Evolutionary conservation across 106 monocot species (phyloP), one percentile per base, ranked within the genome.

Genomic region (Allium fistulosum): DNA sequence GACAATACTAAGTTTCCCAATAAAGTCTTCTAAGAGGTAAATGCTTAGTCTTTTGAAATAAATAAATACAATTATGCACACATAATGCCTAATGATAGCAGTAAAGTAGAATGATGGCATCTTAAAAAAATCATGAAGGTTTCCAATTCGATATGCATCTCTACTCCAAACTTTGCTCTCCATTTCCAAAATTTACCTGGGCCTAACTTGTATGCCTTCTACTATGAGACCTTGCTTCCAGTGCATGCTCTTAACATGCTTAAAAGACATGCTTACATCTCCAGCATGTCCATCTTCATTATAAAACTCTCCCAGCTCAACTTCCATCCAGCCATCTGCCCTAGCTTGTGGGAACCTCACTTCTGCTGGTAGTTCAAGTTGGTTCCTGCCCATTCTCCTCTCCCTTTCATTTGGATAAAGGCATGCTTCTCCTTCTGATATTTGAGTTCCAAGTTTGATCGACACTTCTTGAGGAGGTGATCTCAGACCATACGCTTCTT

Each of bases 261-360:
- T 49, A 11, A 80, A 55, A 15, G 50, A 62, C 53, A 81, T 65
- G 8, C 57, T 61, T 26, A 85, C 71, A 59, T 72, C 67, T 9
- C 77, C 84, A 15, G 77, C 80, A 3, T 73, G 51, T 2, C 78
- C 85, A 0, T 69, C 59, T 1, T 63, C 77, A 37, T 48, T 72
- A 62, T 53, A 74, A 55, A 85, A 85, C 64, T 78, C 77, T 4
- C 84, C 84, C 58, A 85, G 9, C 77, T 81, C 77, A 9, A 81
- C 10, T 57, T 85, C 80, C 63, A 62, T 51, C 85, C 77, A 80
- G 9, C 80, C 78, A 26, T 81, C 80, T 0, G 17, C 37, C 13
- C 81, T 73, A 15, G 2, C 48, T 9, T 10, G 28, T 17, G 79
- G 22, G 22, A 22, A 22, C 22, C 22, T 22, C 22, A 22, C 22